These are phyloP conservation scores for Coniophora puteana DNA, from an alignment of 1,284 basidiomycete species.

Conservation along the genomic window DNA sequence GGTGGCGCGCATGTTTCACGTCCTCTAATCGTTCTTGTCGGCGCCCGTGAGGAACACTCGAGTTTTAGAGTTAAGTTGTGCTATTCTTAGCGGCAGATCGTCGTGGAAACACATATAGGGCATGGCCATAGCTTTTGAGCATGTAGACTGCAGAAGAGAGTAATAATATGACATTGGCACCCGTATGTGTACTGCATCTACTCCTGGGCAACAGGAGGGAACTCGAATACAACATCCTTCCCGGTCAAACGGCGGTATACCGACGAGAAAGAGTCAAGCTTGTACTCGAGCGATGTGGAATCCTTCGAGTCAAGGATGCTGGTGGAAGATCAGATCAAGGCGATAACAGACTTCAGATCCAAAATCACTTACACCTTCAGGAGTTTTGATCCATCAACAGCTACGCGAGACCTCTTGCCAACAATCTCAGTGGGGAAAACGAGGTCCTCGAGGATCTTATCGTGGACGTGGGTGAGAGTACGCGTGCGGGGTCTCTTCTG, in stretches of 20 bases:
- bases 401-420: conserved; percentile 94
- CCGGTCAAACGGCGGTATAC: conserved; percentile 94
- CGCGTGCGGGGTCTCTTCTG: conserved; percentile 97
- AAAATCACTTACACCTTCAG: conserved; percentile 82
- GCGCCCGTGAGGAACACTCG: no score
- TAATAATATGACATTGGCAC: conserved; percentile 13
- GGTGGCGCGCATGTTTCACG: no score
- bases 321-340: conserved; percentile 19
- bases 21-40: no score
- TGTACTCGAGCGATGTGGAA: conserved; percentile 98
- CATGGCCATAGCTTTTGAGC: conserved; percentile 21
- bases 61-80: no score
- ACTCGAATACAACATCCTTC: conserved; percentile 91
- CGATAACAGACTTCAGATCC: conserved; percentile 11
- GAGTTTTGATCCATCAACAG: conserved; percentile 88
- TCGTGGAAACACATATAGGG: conserved; percentile 26
- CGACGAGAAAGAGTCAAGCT: conserved; percentile 94
- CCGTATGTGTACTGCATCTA: conserved; percentile 35
- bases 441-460: conserved; percentile 97
- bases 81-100: neutral
- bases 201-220: conserved; percentile 70
- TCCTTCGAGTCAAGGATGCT: conserved; percentile 99
- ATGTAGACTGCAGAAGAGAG: conserved; percentile 13
- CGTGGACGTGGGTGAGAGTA: conserved; percentile 97
- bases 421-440: conserved; percentile 99